Evolutionary conservation across 2,329 filamentous ascomycete species (phyloP).

Genomic region (Coleophoma cylindrospora): DNA sequence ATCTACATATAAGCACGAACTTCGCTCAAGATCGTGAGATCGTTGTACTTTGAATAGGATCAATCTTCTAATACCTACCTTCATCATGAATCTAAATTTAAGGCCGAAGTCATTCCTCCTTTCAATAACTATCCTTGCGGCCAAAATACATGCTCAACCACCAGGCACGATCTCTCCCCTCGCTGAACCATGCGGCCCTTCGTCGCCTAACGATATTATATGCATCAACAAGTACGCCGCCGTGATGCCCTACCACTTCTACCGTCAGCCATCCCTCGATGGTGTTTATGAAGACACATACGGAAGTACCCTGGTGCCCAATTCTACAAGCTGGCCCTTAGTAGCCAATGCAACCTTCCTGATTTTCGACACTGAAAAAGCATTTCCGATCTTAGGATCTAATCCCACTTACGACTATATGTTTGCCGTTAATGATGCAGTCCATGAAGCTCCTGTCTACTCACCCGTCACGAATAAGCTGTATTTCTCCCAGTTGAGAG

Average conservation of each 20-base stretch:
- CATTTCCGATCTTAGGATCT: conserved; percentile 29
- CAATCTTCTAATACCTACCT: not conserved
- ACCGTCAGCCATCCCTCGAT: conserved; percentile 19
- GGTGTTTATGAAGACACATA: conserved; percentile 20
- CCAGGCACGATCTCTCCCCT: conserved; percentile 23
- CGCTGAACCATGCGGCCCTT: conserved; percentile 21
- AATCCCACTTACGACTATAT: conserved; percentile 31
- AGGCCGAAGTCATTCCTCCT: not conserved
- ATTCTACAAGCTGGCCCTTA: conserved; percentile 25
- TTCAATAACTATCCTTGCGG: not conserved
- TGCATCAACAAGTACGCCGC: conserved; percentile 32
- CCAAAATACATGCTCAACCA: conserved; percentile 13
- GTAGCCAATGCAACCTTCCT: conserved; percentile 30
- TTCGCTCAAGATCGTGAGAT: too few relatives aligned
- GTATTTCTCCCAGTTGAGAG: conserved; percentile 29
- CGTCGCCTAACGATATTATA: conserved; percentile 19
- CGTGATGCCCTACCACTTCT: conserved; percentile 29
- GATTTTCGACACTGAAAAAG: conserved; percentile 30
- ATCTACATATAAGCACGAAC: too few relatives aligned
- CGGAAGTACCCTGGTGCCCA: conserved; percentile 25
- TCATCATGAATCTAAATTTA: not conserved
- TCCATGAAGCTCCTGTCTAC: conserved; percentile 38
- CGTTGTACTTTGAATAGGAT: too few relatives aligned
- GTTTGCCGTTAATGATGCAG: conserved; percentile 24
- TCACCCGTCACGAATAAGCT: conserved; percentile 33